Conservation (phyloP, 164 flowering plant species). For the Paratinospora sagittata region DNA sequence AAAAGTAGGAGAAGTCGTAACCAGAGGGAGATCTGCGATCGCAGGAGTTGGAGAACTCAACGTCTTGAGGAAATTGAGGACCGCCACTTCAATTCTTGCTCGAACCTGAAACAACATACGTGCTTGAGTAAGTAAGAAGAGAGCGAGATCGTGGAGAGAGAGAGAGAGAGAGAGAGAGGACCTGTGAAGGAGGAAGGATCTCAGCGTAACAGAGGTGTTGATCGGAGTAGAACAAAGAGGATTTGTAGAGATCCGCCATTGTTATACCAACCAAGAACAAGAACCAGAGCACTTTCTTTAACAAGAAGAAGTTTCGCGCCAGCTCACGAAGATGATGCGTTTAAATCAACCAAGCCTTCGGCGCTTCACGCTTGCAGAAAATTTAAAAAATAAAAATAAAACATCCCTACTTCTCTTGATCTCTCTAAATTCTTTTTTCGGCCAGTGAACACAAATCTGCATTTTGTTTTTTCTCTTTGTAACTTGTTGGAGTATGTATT, state of each 20-base stretch:
- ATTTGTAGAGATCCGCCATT: constrained; percentile 35
- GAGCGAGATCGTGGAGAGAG: not conserved
- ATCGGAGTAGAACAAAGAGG: constrained; percentile 68
- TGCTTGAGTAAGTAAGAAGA: not conserved
- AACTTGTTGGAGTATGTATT: too few relatives aligned
- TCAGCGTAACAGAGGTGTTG: constrained; percentile 74
- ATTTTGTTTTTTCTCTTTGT: too few relatives aligned
- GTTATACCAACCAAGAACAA: not conserved
- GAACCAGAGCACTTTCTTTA: too few relatives aligned
- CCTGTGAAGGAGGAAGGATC: constrained; percentile 62
- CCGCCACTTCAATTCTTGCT: constrained; percentile 82
- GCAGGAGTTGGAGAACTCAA: constrained; percentile 60
- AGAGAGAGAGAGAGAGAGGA: constrained; percentile 10
- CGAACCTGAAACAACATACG: constrained; percentile 55
- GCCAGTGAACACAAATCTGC: too few relatives aligned
- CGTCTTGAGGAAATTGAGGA: constrained; percentile 63
- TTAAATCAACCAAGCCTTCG: too few relatives aligned
- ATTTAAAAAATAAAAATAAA: too few relatives aligned
- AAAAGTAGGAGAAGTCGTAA: constrained; percentile 8
- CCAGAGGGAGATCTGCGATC: constrained; percentile 73
- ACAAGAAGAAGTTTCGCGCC: too few relatives aligned
- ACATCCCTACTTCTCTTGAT: too few relatives aligned
- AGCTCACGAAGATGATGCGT: too few relatives aligned
- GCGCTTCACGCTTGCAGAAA: too few relatives aligned
- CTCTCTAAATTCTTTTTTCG: too few relatives aligned